Evolutionary conservation across 1,284 basidiomycete genomes (phyloP).

Genomic region (Phellopilus nigrolimitatus): DNA sequence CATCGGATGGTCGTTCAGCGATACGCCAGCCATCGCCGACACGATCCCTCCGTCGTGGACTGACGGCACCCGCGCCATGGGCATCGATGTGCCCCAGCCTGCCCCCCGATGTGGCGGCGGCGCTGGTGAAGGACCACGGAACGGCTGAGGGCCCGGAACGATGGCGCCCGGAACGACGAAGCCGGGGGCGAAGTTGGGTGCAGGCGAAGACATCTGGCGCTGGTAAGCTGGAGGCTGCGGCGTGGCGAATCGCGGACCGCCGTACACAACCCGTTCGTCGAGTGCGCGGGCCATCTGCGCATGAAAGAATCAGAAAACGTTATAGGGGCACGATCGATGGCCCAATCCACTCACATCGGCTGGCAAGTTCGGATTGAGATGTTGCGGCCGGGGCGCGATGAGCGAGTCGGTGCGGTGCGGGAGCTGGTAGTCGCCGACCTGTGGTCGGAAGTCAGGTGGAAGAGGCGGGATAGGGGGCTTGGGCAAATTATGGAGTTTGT

Average conservation of each 20-base stretch:
- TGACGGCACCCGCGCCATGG: too few relatives aligned
- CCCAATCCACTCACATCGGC: slow-evolving; percentile 45
- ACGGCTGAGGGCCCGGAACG: slow-evolving; percentile 16
- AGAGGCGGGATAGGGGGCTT: slow-evolving; percentile 44
- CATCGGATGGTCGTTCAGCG: too few relatives aligned
- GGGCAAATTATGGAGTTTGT: not conserved
- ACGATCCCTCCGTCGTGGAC: slow-evolving; percentile 21
- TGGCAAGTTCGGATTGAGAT: slow-evolving; percentile 53
- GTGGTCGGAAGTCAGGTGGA: slow-evolving; percentile 28
- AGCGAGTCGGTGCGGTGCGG: slow-evolving; percentile 57
- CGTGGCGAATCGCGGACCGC: slow-evolving; percentile 6
- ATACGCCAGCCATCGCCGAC: slow-evolving; percentile 7
- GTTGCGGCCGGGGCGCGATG: slow-evolving; percentile 63
- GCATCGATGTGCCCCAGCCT: too few relatives aligned
- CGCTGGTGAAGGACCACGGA: slow-evolving; percentile 20
- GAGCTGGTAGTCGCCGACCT: slow-evolving; percentile 20
- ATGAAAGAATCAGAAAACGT: slow-evolving; percentile 19
- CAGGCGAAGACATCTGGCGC: too few relatives aligned
- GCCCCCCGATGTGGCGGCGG: slow-evolving; percentile 24
- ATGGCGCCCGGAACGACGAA: slow-evolving; percentile 19
- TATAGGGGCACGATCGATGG: too few relatives aligned
- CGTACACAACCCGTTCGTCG: slow-evolving; percentile 38
- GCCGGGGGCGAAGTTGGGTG: slow-evolving; percentile 25
- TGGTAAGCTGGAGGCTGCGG: too few relatives aligned
- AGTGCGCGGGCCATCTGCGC: slow-evolving; percentile 59